phyloP scores from a whole-genome alignment of 2,329 filamentous ascomycete species.

The Aspergillus proliferans region DNA sequence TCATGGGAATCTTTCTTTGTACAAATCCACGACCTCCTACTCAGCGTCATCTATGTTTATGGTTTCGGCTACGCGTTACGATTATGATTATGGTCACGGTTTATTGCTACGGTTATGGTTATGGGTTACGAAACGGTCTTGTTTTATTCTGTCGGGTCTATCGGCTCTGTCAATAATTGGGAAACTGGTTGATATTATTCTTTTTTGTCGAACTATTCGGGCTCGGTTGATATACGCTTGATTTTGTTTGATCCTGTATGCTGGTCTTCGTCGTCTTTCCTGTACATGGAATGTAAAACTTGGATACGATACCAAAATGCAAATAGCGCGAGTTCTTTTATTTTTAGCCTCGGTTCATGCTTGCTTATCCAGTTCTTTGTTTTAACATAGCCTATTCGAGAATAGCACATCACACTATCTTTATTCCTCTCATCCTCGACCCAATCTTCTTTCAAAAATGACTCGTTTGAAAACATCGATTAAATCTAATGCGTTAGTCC shows the following conservation, averaged over 20 bases:
- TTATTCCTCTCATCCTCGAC: no score
- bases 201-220: neutral
- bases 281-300: no score
- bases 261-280: no score
- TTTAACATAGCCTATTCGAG: no score
- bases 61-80: slow-evolving; percentile 1
- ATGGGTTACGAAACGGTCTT: neutral
- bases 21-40: neutral
- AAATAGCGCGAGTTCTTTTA: no score
- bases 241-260: neutral
- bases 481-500: no score
- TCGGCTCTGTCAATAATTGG: neutral
- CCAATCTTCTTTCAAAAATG: no score
- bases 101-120: slow-evolving; percentile 2
- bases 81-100: neutral
- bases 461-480: no score
- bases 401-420: no score
- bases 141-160: neutral
- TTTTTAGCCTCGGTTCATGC: no score
- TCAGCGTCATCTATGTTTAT: neutral
- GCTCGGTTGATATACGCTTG: neutral
- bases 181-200: neutral
- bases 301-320: no score
- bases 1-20: neutral
- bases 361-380: no score